These are phyloP conservation scores for Volvox carteri DNA, from an alignment of 163 green algal species.

Conservation along the genomic window DNA sequence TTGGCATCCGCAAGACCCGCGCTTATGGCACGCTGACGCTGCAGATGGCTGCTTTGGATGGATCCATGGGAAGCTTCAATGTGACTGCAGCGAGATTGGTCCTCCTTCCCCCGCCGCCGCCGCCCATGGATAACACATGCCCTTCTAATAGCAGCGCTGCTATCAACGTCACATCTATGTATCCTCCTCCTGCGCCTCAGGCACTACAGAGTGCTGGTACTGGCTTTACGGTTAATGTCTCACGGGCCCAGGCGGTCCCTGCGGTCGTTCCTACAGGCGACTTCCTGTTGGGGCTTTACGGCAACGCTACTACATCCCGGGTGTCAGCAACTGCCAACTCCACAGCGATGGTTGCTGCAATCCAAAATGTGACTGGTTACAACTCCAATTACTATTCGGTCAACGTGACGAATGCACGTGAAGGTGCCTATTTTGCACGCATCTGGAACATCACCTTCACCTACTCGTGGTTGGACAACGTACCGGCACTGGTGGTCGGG, in stretches of 20 bases:
- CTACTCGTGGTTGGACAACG: conserved; percentile 5
- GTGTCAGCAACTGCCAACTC: conserved; percentile 27
- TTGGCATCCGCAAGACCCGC: conserved; percentile 38
- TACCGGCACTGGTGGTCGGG: conserved; percentile 9
- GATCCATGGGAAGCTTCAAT: not conserved
- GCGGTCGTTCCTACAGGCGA: not conserved
- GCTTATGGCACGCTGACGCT: not conserved
- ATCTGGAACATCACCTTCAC: conserved; percentile 54
- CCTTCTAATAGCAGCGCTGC: not conserved
- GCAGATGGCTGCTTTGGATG: not conserved
- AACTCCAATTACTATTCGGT: not conserved
- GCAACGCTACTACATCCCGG: no score
- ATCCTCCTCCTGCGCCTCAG: not conserved
- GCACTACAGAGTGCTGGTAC: not conserved
- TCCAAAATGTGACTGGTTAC: conserved; percentile 12
- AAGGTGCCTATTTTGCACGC: conserved; percentile 47
- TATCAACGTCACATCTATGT: not conserved
- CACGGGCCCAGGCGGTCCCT: not conserved
- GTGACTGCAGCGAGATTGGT: not conserved
- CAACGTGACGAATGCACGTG: not conserved
- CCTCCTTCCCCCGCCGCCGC: not conserved
- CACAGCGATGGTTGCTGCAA: not conserved
- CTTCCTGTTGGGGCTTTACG: not conserved
- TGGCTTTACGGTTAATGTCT: not conserved
- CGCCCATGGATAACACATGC: not conserved